Base-by-base conservation (phyloP, 805 yeast species). In the Yamadazyma takamatsuzukensis region DNA sequence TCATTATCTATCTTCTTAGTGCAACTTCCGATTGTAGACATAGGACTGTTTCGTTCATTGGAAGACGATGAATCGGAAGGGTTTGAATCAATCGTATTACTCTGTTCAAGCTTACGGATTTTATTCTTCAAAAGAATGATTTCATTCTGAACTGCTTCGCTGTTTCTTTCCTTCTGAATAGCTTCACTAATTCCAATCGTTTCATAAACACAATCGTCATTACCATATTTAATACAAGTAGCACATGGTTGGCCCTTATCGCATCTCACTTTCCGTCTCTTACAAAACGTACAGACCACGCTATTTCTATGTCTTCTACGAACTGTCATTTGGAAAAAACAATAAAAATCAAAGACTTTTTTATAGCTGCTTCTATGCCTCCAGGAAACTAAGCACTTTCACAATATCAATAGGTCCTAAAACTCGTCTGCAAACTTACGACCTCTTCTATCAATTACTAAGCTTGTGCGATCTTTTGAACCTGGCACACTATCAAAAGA, bases 191-290 rank as follows among this genome's bases (percentile, higher is more conserved):
- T 18, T 13, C 37, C 37, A 4, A 34, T 6, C 4, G 19, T 10
- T 3, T 34, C 37, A 11, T 40, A 40, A 3, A 31, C 24, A 27
- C 44, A 40, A 11, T 40, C 37, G 7, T 48, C 38, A 16, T 51
- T 51, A 4, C 45, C 41, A 31, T 56, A 56, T 30, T 50, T 56
- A 12, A 52, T 36, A 41, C 70, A 64, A 9, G 63, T 43, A 15
- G 56, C 47, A 32, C 70, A 64, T 2, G 69, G 69, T 27, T 48
- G 42, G 7, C 53, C 56, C 19, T 56, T 45, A 40, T 64, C 66
- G 47, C 70, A 64, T 29, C 53, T 59, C 27, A 61, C 63, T 37
- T 64, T 64, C 21, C 69, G 41, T 28, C 44, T 44, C 37, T 56
- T 55, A 44, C 70, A 64, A 32, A 55, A 59, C 26, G 47, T 48